Evolutionary conservation across 225 moss, liverwort and hornwort species (phyloP).

Genomic region (Neckera pumila): DNA sequence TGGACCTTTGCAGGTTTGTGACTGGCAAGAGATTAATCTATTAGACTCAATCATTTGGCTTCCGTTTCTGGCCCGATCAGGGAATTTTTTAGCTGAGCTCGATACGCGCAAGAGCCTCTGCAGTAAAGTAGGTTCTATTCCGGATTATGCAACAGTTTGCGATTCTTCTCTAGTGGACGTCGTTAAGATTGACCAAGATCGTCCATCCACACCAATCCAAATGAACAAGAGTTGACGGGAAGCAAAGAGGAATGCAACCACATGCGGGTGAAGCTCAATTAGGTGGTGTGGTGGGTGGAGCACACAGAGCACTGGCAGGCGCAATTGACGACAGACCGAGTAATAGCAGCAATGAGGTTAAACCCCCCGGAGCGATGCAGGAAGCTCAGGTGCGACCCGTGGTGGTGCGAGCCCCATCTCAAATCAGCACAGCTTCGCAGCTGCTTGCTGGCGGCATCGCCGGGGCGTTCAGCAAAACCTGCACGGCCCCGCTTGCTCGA

Average conservation of each 20-base stretch:
- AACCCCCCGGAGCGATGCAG: conserved; percentile 44
- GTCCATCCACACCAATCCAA: neutral
- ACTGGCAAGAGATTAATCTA: neutral
- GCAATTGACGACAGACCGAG: conserved; percentile 39
- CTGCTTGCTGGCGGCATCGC: conserved; percentile 87
- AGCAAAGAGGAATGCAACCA: conserved; percentile 51
- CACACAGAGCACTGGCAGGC: conserved; percentile 66
- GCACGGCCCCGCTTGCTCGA: conserved; percentile 93
- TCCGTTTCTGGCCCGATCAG: neutral
- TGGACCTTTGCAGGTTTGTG: neutral
- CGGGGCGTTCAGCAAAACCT: conserved; percentile 95
- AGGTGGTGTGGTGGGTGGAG: conserved; percentile 57
- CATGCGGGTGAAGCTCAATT: conserved; percentile 45
- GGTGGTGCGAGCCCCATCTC: conserved; percentile 59
- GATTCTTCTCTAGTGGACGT: neutral
- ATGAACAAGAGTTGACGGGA: conserved; percentile 38
- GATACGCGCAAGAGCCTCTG: neutral
- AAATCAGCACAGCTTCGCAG: conserved; percentile 82
- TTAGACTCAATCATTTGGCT: neutral
- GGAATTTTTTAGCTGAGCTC: neutral
- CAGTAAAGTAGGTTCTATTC: neutral
- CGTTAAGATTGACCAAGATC: neutral
- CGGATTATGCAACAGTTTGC: neutral
- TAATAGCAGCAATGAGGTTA: conserved; percentile 28
- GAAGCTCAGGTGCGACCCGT: conserved; percentile 46